phyloP scores from a whole-genome alignment of 306 rosid species.

The Quercus aquifolioides region DNA sequence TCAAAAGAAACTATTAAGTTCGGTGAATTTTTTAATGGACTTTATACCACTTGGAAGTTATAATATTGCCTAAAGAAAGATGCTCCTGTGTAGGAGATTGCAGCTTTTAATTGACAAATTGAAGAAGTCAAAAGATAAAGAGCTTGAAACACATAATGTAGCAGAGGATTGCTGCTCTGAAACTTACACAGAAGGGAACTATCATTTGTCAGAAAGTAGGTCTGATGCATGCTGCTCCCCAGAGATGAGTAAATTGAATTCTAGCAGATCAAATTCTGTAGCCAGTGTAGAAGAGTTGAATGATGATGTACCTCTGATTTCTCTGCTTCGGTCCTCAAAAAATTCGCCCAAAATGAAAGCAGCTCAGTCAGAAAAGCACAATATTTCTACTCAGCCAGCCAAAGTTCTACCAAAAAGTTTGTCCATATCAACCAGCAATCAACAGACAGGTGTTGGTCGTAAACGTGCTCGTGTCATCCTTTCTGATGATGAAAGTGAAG shows the following conservation, averaged over 20 bases:
- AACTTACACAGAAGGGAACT: slow-evolving; percentile 66
- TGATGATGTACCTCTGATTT: slow-evolving; percentile 53
- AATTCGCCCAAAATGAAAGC: slow-evolving; percentile 40
- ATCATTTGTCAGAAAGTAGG: slow-evolving; percentile 35
- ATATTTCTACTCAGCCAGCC: slow-evolving; percentile 23
- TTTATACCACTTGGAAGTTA: background rate
- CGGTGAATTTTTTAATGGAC: background rate
- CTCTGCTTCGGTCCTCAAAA: slow-evolving; percentile 41
- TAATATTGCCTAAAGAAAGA: slow-evolving; percentile 13
- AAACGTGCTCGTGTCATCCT: slow-evolving; percentile 60
- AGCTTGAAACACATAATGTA: slow-evolving; percentile 28
- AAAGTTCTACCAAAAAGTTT: slow-evolving; percentile 41
- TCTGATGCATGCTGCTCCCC: slow-evolving; percentile 42
- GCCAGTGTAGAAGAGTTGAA: slow-evolving; percentile 38
- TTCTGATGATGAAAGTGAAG: slow-evolving; percentile 72
- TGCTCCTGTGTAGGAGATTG: slow-evolving; percentile 59
- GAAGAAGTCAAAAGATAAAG: slow-evolving; percentile 39
- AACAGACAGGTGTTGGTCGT: slow-evolving; percentile 42
- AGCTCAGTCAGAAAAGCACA: slow-evolving; percentile 26
- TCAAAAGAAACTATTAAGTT: background rate
- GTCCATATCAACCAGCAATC: slow-evolving; percentile 35
- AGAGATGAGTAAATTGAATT: slow-evolving; percentile 26
- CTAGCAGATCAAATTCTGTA: slow-evolving; percentile 31
- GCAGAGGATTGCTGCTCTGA: slow-evolving; percentile 73
- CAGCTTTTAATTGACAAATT: slow-evolving; percentile 60